Conservation (phyloP, 345 rosid genomes). For the Hypericum perforatum region DNA sequence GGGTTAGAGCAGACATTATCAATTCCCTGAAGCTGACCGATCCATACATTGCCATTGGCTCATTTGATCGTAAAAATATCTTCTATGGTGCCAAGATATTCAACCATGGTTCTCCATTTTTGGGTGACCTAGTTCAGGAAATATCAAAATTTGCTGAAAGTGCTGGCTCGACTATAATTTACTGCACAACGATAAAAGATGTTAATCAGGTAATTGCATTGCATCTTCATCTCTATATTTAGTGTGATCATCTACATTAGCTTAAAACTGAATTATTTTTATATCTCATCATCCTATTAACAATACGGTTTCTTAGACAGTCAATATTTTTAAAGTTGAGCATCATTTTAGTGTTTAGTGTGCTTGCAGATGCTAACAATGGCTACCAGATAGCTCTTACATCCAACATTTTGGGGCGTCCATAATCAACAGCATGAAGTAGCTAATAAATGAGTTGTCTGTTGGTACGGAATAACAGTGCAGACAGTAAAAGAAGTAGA, state of each 20-base stretch:
- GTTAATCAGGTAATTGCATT: slow-evolving; percentile 25
- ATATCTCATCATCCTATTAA: too few relatives aligned
- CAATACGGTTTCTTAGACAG: too few relatives aligned
- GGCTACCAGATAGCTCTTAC: too few relatives aligned
- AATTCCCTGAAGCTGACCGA: slow-evolving; percentile 32
- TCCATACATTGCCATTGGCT: slow-evolving; percentile 35
- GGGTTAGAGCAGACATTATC: slow-evolving; percentile 34
- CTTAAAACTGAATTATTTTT: not conserved
- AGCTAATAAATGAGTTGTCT: too few relatives aligned
- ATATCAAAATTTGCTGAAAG: slow-evolving; percentile 21
- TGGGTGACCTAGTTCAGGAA: slow-evolving; percentile 34
- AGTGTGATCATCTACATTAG: not conserved
- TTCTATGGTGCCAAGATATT: slow-evolving; percentile 37
- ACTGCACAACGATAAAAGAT: slow-evolving; percentile 39
- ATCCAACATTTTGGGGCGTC: too few relatives aligned
- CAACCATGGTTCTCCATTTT: slow-evolving; percentile 19
- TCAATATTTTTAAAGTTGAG: too few relatives aligned
- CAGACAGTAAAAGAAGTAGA: too few relatives aligned
- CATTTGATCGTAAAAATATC: slow-evolving; percentile 42
- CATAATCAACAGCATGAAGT: too few relatives aligned
- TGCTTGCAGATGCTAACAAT: too few relatives aligned
- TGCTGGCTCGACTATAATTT: slow-evolving; percentile 29
- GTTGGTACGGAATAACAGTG: too few relatives aligned
- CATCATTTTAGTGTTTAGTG: too few relatives aligned
- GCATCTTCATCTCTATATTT: not conserved